phyloP scores from a whole-genome alignment of 2,329 filamentous ascomycete species.

The Ceratocystis papillata region DNA sequence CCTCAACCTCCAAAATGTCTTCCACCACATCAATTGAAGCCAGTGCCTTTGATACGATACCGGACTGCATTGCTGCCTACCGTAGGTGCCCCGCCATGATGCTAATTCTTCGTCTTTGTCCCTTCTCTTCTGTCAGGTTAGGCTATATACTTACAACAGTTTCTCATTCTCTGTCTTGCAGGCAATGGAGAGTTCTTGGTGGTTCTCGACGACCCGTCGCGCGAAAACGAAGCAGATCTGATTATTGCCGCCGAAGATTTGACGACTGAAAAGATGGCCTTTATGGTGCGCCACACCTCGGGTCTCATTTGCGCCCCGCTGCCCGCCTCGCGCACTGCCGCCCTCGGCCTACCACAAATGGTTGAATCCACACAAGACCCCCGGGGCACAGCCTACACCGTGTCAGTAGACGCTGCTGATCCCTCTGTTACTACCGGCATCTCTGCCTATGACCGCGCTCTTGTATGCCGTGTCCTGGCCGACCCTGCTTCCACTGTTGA shows the following conservation, averaged over 20 bases:
- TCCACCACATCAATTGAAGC: constrained; percentile 39
- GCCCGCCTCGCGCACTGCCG: constrained; percentile 53
- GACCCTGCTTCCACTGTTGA: constrained; percentile 46
- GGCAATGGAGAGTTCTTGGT: constrained; percentile 84
- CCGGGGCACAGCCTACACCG: constrained; percentile 83
- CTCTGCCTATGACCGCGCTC: constrained; percentile 71
- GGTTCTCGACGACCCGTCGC: constrained; percentile 80
- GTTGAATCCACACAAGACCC: constrained; percentile 64
- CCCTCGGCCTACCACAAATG: constrained; percentile 81
- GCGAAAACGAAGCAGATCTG: constrained; percentile 96
- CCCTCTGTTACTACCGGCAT: constrained; percentile 76
- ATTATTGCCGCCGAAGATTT: constrained; percentile 83
- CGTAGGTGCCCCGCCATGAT: constrained; percentile 37
- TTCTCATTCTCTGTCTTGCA: constrained; percentile 30
- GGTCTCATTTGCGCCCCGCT: constrained; percentile 88
- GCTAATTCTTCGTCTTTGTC: not conserved
- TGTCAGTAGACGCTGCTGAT: constrained; percentile 72
- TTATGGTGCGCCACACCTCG: constrained; percentile 83
- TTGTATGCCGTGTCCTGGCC: constrained; percentile 70
- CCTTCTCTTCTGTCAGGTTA: not conserved
- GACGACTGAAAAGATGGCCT: constrained; percentile 85
- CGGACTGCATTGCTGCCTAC: constrained; percentile 53
- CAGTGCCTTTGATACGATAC: constrained; percentile 53
- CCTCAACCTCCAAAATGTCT: constrained; percentile 36
- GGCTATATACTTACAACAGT: constrained; percentile 2